Evolutionary conservation across 805 yeast genomes (phyloP), one percentile per base, ranked within the genome.

Genomic region (Naumovozyma baii): DNA sequence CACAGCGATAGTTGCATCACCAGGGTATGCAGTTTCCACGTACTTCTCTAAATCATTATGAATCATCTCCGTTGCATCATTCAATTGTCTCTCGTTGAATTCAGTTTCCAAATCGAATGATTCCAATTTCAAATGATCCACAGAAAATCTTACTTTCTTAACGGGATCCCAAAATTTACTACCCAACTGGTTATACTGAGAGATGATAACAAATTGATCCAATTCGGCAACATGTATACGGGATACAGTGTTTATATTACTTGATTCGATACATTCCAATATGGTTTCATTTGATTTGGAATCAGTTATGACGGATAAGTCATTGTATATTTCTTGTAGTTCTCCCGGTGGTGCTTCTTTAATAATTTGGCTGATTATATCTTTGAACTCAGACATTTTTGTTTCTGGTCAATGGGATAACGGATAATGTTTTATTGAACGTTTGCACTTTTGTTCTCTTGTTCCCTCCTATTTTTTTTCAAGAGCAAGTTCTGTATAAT

Each of bases 21-120:
- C 74, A 2, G 90, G 85, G 55, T 72, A 90, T 51, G 83, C 85
- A 39, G 74, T 77, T 3, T 62, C 55, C 1, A 80, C 75, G 55
- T 88, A 88, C 1, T 43, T 41, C 3, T 37, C 37, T n/a, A 64
- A 44, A n/a, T 37, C 31, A 7, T 52, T 49, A 1, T 43, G 44
- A 18, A 51, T 38, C 1, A 50, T 31, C 14, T 38, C 31, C 14
- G 54, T 57, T 4, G 35, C 49, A 5, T 45, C 47, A 17, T 34
- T 45, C 34, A 51, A 44, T 7, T 39, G 48, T 3, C 25, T 18
- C 10, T 10, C 8, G n/a, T 43, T 31, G 34, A 46, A 45, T 7
- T 48, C 47, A 1, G 61, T 50, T 45, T 78, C 84, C 26, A 78
- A 50, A 47, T 78, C 83, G 33, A 73, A 66, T 13, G 73, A 78